A percentile compares a stretch with the other conserved stretches of the same genome.
phyloP scores from a whole-genome alignment of 2,329 filamentous ascomycete species.

The Daldinia eschscholtzii region DNA sequence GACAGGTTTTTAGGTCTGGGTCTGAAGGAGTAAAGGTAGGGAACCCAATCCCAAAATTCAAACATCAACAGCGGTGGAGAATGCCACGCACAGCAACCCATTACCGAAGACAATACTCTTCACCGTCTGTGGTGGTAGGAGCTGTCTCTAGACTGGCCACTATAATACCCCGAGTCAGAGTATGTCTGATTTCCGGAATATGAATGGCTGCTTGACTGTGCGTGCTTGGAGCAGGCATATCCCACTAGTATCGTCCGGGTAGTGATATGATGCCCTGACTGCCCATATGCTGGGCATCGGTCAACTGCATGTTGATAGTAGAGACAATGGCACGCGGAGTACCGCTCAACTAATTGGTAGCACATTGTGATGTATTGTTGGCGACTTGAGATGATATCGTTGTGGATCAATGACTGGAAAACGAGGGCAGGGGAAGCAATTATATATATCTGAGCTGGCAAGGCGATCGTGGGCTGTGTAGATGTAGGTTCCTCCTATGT shows the following conservation, averaged over 20 bases:
- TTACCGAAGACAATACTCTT: slow-evolving; percentile 66
- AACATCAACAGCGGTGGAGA: slow-evolving; percentile 59
- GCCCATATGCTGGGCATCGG: slow-evolving; percentile 80
- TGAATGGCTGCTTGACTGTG: slow-evolving; percentile 54
- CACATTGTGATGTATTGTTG: slow-evolving; percentile 70
- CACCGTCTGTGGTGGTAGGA: slow-evolving; percentile 61
- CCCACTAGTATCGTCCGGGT: slow-evolving; percentile 85
- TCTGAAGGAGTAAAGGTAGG: slow-evolving; percentile 63
- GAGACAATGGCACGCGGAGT: slow-evolving; percentile 86
- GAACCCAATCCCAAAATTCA: slow-evolving; percentile 61
- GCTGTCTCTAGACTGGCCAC: slow-evolving; percentile 61
- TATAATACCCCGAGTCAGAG: slow-evolving; percentile 68
- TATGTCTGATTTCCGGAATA: slow-evolving; percentile 59
- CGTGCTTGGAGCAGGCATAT: slow-evolving; percentile 77
- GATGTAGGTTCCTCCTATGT: slow-evolving; percentile 22
- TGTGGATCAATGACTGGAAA: slow-evolving; percentile 28
- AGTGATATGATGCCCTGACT: slow-evolving; percentile 77
- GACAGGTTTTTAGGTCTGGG: slow-evolving; percentile 50
- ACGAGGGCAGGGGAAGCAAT: slow-evolving; percentile 28
- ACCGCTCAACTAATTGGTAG: slow-evolving; percentile 86
- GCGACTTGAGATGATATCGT: slow-evolving; percentile 14
- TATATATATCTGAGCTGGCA: slow-evolving; percentile 29
- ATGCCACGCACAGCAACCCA: slow-evolving; percentile 59
- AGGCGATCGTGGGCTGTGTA: slow-evolving; percentile 20
- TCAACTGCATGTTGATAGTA: slow-evolving; percentile 91